Evolutionary conservation across 768 basidiomycete genomes (phyloP).

Genomic region (Tulasnella sp.): DNA sequence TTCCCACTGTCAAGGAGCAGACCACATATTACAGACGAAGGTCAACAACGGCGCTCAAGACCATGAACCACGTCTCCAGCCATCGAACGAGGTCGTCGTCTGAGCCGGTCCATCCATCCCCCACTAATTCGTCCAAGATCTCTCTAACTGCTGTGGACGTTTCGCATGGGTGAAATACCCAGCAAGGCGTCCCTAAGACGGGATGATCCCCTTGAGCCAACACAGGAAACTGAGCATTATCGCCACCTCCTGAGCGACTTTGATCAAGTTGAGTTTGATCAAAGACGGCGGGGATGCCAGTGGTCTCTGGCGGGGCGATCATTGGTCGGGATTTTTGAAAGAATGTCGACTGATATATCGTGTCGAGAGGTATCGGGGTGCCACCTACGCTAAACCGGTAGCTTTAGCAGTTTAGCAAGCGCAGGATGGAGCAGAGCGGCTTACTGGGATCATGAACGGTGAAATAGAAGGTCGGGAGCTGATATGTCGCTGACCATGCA

Average conservation of each 20-base stretch:
- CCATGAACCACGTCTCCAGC: slow-evolving; percentile 64
- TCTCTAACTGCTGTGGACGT: slow-evolving; percentile 55
- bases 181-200: slow-evolving; percentile 55
- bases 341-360: slow-evolving; percentile 45
- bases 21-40: background rate
- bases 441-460: slow-evolving; percentile 52
- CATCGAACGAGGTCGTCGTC: slow-evolving; percentile 12
- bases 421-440: slow-evolving; percentile 28
- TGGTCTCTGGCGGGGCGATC: background rate
- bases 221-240: slow-evolving; percentile 44
- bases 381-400: slow-evolving; percentile 39
- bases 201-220: slow-evolving; percentile 86
- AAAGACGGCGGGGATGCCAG: background rate
- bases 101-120: background rate
- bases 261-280: background rate
- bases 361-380: slow-evolving; percentile 42
- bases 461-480: slow-evolving; percentile 79
- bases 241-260: slow-evolving; percentile 8
- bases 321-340: slow-evolving; percentile 31
- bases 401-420: slow-evolving; percentile 7
- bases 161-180: slow-evolving; percentile 86
- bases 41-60: slow-evolving; percentile 55
- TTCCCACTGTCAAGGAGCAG: background rate
- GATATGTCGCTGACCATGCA: slow-evolving; percentile 66
- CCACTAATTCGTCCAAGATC: slow-evolving; percentile 36